Evolutionary conservation across 345 rosid species (phyloP), one percentile per base, ranked within the genome.

Genomic region (Arabis alpina): DNA sequence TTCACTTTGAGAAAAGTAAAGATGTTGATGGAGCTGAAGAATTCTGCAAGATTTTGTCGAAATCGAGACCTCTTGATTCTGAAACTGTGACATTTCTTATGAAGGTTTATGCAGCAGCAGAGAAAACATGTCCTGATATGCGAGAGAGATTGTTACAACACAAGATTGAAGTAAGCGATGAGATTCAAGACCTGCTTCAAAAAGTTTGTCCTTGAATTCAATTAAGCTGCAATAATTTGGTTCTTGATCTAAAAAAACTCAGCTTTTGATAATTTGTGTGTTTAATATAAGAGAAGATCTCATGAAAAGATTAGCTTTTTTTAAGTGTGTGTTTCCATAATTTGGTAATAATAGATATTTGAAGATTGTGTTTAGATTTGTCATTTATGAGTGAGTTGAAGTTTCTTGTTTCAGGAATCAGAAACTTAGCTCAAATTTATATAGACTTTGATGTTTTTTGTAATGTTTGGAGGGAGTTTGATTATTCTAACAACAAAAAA

Each of bases 11-110:
- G 66, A 79, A 79, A 61, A 76, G 75, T 71, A 81, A 82, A 75
- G 98, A 93, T 53, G 84, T 80, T 36, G 68, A 79, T 55, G 85
- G 86, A 10, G 91, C 96, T 1, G 80, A 88, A 73, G 79, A 68
- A 37, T 79, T 87, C 48, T 85, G 72, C 68, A 71, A 32, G 69
- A 23, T 79, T 53, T 68, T 91, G 76, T 82, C 83, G 54, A 72
- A 51, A 19, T 66, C 70, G 8, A 66, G 77, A 43, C n/a, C 76
- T 65, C 65, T 83, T 3, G 79, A 83, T 60, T 64, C 83, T n/a
- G 62, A 55, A 30, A 81, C 68, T 15, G 75, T 65, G 52, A 39
- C 3, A 32, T 55, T 55, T 68, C 82, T 87, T 75, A 69, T 91
- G 1, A 87, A 75, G 76, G 77, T 83, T 15, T 85, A 89, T 64